Evolutionary conservation across 2,329 filamentous ascomycete genomes (phyloP).

Genomic region (Talaromyces sp.): DNA sequence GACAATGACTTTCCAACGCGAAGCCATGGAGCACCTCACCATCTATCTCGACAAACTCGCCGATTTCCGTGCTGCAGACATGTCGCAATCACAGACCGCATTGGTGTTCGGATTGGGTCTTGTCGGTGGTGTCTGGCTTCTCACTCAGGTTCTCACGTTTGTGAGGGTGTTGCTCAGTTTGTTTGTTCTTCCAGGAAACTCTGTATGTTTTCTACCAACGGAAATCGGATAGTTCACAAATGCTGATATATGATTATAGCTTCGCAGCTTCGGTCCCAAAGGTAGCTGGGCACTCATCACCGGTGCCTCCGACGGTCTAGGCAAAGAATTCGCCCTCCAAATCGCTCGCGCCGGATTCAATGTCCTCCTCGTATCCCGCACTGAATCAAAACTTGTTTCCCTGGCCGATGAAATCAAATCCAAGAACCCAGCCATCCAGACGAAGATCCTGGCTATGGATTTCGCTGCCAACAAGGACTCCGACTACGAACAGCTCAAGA

Average conservation of each 20-base stretch:
- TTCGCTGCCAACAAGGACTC: slow-evolving; percentile 72
- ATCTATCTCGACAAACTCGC: slow-evolving; percentile 29
- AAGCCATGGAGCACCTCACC: slow-evolving; percentile 31
- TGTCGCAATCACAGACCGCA: slow-evolving; percentile 34
- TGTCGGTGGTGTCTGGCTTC: slow-evolving; percentile 56
- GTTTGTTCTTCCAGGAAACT: slow-evolving; percentile 58
- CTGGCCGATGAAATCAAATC: slow-evolving; percentile 72
- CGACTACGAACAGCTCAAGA: slow-evolving; percentile 71
- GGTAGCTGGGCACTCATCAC: slow-evolving; percentile 94
- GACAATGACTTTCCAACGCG: neutral
- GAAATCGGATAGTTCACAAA: no score
- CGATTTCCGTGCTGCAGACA: slow-evolving; percentile 30
- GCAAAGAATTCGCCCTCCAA: slow-evolving; percentile 91
- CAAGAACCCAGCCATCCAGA: slow-evolving; percentile 60
- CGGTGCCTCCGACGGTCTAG: slow-evolving; percentile 91
- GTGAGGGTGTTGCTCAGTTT: slow-evolving; percentile 59
- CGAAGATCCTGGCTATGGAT: slow-evolving; percentile 84
- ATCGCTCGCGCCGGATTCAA: slow-evolving; percentile 91
- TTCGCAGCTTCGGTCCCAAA: slow-evolving; percentile 82
- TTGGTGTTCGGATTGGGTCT: slow-evolving; percentile 34
- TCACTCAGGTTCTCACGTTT: slow-evolving; percentile 54
- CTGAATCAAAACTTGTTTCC: slow-evolving; percentile 79
- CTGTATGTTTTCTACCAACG: slow-evolving; percentile 33
- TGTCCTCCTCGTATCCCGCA: slow-evolving; percentile 88
- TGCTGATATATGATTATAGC: slow-evolving; percentile 47